phyloP scores from a whole-genome alignment of 1,139 yeast species.

The Suhomyces maxii region DNA sequence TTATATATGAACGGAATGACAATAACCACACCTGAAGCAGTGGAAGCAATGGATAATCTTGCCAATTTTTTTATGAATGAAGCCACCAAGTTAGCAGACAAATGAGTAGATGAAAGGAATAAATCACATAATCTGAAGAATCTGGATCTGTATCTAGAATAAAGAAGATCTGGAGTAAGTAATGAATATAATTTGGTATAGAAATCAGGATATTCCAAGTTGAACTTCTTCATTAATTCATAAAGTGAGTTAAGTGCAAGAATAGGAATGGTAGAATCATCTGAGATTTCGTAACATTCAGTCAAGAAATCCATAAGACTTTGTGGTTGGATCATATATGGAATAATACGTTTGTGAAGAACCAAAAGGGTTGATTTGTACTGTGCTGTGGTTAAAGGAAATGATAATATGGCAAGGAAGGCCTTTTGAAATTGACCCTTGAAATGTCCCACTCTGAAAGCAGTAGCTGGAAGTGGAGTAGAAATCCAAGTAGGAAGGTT shows the following conservation, averaged over 20 bases:
- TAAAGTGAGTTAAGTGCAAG: constrained; percentile 86
- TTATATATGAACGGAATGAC: constrained; percentile 91
- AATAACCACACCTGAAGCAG: constrained; percentile 88
- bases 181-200: constrained; percentile 79
- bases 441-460: constrained; percentile 58
- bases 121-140: constrained; percentile 85
- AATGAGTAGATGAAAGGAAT: constrained; percentile 83
- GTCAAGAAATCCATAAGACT: constrained; percentile 90
- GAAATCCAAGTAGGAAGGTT: constrained; percentile 33
- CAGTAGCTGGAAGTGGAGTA: constrained; percentile 52
- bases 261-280: constrained; percentile 71
- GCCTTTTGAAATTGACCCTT: constrained; percentile 68
- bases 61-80: constrained; percentile 85
- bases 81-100: constrained; percentile 81
- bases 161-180: constrained; percentile 71
- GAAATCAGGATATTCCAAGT: constrained; percentile 91
- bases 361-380: constrained; percentile 69
- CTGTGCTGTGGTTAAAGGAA: constrained; percentile 54
- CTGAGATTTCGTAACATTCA: constrained; percentile 67
- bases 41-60: constrained; percentile 71
- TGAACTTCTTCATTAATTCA: constrained; percentile 76
- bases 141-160: constrained; percentile 79
- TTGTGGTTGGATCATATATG: constrained; percentile 77
- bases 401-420: constrained; percentile 58
- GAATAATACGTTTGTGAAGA: constrained; percentile 81